A percentile compares a stretch with the other conserved stretches of the same genome.
Conservation (phyloP, 352 stramenopile genomes). For the Pythium sp. region DNA sequence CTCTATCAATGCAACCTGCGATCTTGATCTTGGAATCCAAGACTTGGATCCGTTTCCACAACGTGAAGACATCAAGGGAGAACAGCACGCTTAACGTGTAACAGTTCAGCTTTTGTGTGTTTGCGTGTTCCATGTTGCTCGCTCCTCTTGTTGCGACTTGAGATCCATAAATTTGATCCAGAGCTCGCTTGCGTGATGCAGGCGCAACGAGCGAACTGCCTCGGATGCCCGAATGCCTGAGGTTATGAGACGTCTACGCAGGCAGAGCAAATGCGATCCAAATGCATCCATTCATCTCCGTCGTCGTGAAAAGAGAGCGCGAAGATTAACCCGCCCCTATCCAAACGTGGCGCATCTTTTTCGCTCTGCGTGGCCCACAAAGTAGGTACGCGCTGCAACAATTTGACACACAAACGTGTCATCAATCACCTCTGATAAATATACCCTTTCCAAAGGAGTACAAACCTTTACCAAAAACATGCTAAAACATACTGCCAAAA, state of each 20-base stretch:
- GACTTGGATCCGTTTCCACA: background rate
- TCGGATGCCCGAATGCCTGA: background rate
- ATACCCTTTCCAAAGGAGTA: background rate
- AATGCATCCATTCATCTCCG: background rate
- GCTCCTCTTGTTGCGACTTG: no score
- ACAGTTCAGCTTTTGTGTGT: no score
- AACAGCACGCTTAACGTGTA: no score
- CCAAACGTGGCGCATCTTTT: conserved; percentile 4
- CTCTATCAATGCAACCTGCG: background rate
- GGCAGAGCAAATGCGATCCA: background rate
- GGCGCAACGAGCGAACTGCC: background rate
- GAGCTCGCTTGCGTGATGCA: background rate
- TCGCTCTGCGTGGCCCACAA: background rate
- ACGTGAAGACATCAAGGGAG: background rate
- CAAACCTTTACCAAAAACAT: background rate
- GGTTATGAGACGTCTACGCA: background rate
- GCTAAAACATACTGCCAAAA: background rate
- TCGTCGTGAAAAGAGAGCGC: background rate
- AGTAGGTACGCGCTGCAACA: conserved; percentile 12
- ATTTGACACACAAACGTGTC: conserved; percentile 6
- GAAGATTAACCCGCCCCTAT: conserved; percentile 1
- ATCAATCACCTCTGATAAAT: background rate
- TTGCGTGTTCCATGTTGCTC: no score
- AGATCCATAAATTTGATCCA: background rate
- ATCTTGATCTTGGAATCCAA: background rate